Conservation (phyloP, 176 grass and related monocot species). For the Sorghum bicolor region Sorghum_bicolor_NCBIv3 NC_012873.2:60482501-60483000, state of each 20-base stretch:
- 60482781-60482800: no score
- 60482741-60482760: background rate
- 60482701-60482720: background rate
- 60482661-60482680: background rate
- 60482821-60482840: conserved; percentile 6
- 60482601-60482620: background rate
- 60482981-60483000: background rate
- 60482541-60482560: no score
- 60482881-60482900: conserved; percentile 7
- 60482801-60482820: background rate
- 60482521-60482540: no score
- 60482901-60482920: background rate
- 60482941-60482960: conserved; percentile 1
- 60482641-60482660: background rate
- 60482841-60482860: conserved; percentile 1
- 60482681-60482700: background rate
- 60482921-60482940: background rate
- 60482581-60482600: background rate
- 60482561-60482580: no score
- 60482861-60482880: conserved; percentile 2
- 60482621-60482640: background rate
- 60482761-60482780: no score
- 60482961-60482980: background rate
- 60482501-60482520: no score
- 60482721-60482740: background rate